Conservation (phyloP, 2,329 filamentous ascomycete genomes). For the Chrysoporthe austroafricana region DNA sequence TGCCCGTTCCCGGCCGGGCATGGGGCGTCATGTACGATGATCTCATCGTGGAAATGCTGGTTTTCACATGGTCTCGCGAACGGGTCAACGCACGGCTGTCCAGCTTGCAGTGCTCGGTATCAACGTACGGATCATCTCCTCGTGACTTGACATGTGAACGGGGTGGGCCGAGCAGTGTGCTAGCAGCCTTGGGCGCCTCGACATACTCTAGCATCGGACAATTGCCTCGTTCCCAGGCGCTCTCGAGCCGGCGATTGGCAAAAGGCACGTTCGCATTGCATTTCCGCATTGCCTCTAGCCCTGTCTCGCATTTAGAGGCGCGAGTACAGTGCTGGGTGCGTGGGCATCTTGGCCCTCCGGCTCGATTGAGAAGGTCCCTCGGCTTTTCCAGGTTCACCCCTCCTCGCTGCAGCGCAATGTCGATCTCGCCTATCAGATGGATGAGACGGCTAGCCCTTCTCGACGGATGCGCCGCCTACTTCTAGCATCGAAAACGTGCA, state of each 20-base stretch:
- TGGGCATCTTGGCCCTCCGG: not conserved
- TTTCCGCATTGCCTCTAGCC: not conserved
- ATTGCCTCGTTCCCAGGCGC: too few species aligned
- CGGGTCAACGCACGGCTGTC: too few species aligned
- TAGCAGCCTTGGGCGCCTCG: too few species aligned
- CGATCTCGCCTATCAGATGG: not conserved
- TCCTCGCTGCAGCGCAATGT: not conserved
- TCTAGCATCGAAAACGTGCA: not conserved
- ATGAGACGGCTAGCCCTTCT: too few species aligned
- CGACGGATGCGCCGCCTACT: not conserved
- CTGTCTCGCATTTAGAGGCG: not conserved
- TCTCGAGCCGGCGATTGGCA: too few species aligned
- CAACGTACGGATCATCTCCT: not conserved
- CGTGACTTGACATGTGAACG: not conserved
- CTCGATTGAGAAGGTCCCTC: slow-evolving; percentile 5
- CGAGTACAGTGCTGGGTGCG: not conserved
- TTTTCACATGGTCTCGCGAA: too few species aligned
- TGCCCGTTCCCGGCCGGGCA: not conserved
- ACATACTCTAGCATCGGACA: too few species aligned
- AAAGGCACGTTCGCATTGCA: not conserved
- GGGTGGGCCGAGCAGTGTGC: not conserved
- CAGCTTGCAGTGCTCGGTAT: not conserved
- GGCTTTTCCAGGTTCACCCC: slow-evolving; percentile 5
- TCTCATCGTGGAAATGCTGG: not conserved
- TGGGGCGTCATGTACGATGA: not conserved